Conservation (phyloP, 225 moss, liverwort and hornwort genomes). For the Asterella californica region DNA sequence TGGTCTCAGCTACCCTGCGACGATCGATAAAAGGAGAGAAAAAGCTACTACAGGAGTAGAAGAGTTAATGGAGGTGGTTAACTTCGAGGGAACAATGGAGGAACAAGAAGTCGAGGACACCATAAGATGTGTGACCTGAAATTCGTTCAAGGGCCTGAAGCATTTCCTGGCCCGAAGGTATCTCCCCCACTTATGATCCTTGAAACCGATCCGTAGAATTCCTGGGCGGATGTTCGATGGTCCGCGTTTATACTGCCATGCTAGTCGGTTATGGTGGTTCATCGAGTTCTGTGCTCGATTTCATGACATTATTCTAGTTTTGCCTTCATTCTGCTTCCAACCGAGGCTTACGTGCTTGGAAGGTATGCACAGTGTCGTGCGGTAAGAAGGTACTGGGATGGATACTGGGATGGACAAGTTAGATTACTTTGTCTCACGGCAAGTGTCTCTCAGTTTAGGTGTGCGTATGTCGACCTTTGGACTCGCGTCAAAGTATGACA, state of each 20-base stretch:
- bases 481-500: no score
- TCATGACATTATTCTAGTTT: background rate
- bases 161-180: slow-evolving; percentile 79
- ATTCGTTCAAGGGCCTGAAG: slow-evolving; percentile 56
- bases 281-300: background rate
- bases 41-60: slow-evolving; percentile 51
- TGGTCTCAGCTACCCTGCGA: slow-evolving; percentile 76
- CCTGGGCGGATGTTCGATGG: background rate
- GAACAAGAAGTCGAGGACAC: slow-evolving; percentile 52
- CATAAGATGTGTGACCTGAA: slow-evolving; percentile 38
- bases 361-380: slow-evolving; percentile 23
- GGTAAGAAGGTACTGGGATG: background rate
- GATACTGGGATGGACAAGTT: no score
- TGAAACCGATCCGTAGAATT: background rate
- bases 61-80: slow-evolving; percentile 36
- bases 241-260: background rate
- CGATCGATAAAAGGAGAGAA: slow-evolving; percentile 53
- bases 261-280: background rate
- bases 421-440: no score
- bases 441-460: no score
- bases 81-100: slow-evolving; percentile 24
- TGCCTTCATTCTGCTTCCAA: slow-evolving; percentile 51
- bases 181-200: background rate
- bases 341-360: slow-evolving; percentile 67
- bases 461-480: no score